These are phyloP conservation scores for Tylopilus orsonianus DNA, from an alignment of 1,284 basidiomycete genomes.

Conservation along the genomic window DNA sequence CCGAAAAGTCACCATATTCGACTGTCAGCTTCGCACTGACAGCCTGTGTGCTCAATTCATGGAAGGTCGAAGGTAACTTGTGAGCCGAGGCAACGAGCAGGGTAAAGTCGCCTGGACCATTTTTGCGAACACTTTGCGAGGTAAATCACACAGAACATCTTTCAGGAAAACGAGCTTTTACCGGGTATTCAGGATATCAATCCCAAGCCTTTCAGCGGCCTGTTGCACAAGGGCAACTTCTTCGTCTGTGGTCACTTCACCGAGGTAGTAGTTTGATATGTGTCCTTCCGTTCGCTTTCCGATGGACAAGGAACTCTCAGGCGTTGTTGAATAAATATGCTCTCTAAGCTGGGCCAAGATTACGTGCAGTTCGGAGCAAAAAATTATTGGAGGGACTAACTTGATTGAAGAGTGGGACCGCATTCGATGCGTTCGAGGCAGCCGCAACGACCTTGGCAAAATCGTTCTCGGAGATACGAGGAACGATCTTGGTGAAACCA, in stretches of 20 bases:
- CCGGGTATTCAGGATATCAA: conserved; percentile 84
- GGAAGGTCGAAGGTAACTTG: conserved; percentile 37
- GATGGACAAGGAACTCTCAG: conserved; percentile 68
- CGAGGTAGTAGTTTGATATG: conserved; percentile 80
- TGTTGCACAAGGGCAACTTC: conserved; percentile 75
- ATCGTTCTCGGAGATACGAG: conserved; percentile 58
- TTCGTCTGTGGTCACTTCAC: conserved; percentile 64
- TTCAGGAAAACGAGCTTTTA: conserved; percentile 27
- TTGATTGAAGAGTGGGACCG: conserved; percentile 60
- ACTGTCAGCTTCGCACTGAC: conserved; percentile 56
- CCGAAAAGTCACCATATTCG: conserved; percentile 71
- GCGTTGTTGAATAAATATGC: conserved; percentile 66
- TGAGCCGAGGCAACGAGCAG: conserved; percentile 73
- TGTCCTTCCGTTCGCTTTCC: conserved; percentile 78
- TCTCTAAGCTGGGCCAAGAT: conserved; percentile 53
- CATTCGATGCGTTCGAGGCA: conserved; percentile 56
- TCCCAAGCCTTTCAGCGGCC: conserved; percentile 66
- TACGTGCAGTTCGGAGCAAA: neutral
- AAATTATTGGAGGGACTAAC: conserved; percentile 37
- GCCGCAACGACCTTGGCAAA: conserved; percentile 64
- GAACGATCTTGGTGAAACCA: conserved; percentile 82
- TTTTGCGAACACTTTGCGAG: conserved; percentile 61
- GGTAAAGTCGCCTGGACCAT: conserved; percentile 56
- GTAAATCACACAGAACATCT: neutral
- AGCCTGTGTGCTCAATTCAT: conserved; percentile 46